These are phyloP conservation scores for Beauveria sp. DNA, from an alignment of 2,329 filamentous ascomycete genomes.

Conservation along the genomic window DNA sequence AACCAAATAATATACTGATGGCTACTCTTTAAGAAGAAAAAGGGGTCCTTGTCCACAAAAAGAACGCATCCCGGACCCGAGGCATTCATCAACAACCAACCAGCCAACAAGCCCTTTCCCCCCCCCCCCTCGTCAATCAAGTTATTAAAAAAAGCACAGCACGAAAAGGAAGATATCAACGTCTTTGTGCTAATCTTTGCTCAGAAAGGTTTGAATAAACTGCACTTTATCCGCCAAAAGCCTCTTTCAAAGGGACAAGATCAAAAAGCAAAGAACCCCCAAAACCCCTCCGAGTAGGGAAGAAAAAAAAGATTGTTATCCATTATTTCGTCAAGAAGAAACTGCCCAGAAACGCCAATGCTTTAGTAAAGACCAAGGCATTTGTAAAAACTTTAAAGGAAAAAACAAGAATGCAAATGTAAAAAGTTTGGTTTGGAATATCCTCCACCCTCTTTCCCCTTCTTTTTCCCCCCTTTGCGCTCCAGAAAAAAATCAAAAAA, in stretches of 20 bases:
- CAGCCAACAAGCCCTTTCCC: too few relatives aligned
- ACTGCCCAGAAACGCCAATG: conserved; percentile 7
- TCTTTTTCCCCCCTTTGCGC: not conserved
- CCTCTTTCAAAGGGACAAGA: not conserved
- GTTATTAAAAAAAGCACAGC: too few relatives aligned
- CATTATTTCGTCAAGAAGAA: conserved; percentile 6
- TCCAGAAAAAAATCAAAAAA: not conserved
- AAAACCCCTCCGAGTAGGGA: not conserved
- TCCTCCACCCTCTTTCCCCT: not conserved
- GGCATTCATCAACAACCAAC: too few relatives aligned
- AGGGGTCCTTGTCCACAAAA: too few relatives aligned
- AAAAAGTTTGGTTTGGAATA: too few relatives aligned
- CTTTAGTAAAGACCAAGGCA: conserved; percentile 1
- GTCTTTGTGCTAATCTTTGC: too few relatives aligned
- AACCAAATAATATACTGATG: too few relatives aligned
- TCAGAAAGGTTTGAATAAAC: too few relatives aligned
- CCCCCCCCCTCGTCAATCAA: too few relatives aligned
- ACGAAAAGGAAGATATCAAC: too few relatives aligned
- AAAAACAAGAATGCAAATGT: not conserved
- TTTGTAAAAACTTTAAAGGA: not conserved
- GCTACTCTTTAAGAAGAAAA: too few relatives aligned
- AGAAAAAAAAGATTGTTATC: conserved; percentile 1
- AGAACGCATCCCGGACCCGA: too few relatives aligned
- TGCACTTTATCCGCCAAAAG: not conserved
- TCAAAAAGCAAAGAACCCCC: not conserved